phyloP scores from a whole-genome alignment of 2,329 filamentous ascomycete species.

The Claviceps pazoutovae region DNA sequence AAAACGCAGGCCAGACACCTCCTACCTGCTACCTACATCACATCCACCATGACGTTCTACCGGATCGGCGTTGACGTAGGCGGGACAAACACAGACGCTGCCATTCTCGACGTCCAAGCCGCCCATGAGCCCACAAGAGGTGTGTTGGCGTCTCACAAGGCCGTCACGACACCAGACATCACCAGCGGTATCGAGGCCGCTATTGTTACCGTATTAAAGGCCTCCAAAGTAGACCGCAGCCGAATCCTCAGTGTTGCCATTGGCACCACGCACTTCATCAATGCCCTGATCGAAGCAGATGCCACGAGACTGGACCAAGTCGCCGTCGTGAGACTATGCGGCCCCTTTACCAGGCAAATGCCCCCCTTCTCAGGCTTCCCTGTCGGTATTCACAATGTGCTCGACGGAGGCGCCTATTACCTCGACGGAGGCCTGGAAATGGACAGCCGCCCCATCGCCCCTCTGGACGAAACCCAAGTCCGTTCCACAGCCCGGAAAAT shows the following conservation, averaged over 20 bases:
- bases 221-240: constrained; percentile 21
- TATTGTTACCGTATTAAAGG: constrained; percentile 27
- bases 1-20: not conserved
- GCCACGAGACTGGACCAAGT: constrained; percentile 27
- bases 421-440: constrained; percentile 34
- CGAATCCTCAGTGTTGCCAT: constrained; percentile 33
- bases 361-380: constrained; percentile 34
- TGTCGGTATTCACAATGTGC: constrained; percentile 22
- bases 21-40: not conserved
- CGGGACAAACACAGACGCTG: constrained; percentile 30
- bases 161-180: constrained; percentile 34
- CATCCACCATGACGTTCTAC: constrained; percentile 22
- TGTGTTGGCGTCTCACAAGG: constrained; percentile 33
- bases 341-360: constrained; percentile 28
- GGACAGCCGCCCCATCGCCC: constrained; percentile 30
- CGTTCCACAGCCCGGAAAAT: constrained; percentile 19
- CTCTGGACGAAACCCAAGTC: constrained; percentile 24
- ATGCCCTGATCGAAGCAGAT: constrained; percentile 33
- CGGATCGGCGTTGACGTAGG: constrained; percentile 31
- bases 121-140: constrained; percentile 21
- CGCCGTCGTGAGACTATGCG: constrained; percentile 31
- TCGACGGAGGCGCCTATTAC: constrained; percentile 27
- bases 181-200: constrained; percentile 33
- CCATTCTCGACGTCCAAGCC: constrained; percentile 28
- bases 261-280: constrained; percentile 37